Percentiles rank a stretch among this genome's conserved stretches.
Evolutionary conservation across 371 early-diverging fungal genomes (phyloP).

Genomic region (Phascolomyces articulosus): DNA sequence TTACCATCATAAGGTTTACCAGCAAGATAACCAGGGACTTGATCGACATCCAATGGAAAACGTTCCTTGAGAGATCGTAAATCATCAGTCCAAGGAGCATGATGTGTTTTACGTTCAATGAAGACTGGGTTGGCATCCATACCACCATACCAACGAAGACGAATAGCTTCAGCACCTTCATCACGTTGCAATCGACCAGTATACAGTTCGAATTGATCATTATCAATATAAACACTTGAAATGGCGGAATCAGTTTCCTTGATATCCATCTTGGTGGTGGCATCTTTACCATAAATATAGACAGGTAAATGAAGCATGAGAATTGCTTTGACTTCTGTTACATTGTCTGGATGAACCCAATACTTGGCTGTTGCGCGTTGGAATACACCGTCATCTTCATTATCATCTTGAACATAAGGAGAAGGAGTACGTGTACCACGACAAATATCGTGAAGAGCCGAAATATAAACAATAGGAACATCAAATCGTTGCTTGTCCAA

Average conservation of each 20-base stretch:
- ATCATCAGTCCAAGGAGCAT: conserved; percentile 92
- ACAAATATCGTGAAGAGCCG: conserved; percentile 84
- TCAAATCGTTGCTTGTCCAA: conserved; percentile 90
- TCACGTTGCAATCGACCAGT: conserved; percentile 81
- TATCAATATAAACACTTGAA: conserved; percentile 92
- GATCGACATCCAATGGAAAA: conserved; percentile 40
- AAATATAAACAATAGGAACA: conserved; percentile 80
- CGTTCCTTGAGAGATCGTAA: conserved; percentile 64
- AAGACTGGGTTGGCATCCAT: conserved; percentile 68
- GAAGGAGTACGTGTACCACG: conserved; percentile 49
- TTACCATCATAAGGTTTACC: background rate
- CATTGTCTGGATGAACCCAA: conserved; percentile 95
- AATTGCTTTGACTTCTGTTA: conserved; percentile 85
- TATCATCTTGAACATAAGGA: conserved; percentile 26
- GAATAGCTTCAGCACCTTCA: conserved; percentile 84
- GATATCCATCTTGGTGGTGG: too few species aligned
- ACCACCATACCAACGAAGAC: conserved; percentile 83
- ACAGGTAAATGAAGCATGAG: conserved; percentile 92
- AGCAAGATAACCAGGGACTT: conserved; percentile 19
- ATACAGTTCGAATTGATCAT: conserved; percentile 86
- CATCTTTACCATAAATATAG: conserved; percentile 51
- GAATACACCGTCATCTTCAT: conserved; percentile 72
- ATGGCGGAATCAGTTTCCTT: conserved; percentile 56
- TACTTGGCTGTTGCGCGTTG: conserved; percentile 92
- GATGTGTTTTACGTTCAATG: conserved; percentile 90